Conservation (phyloP, 1,139 yeast genomes). For the Hyphopichia wangnamkhiaoensis region DNA sequence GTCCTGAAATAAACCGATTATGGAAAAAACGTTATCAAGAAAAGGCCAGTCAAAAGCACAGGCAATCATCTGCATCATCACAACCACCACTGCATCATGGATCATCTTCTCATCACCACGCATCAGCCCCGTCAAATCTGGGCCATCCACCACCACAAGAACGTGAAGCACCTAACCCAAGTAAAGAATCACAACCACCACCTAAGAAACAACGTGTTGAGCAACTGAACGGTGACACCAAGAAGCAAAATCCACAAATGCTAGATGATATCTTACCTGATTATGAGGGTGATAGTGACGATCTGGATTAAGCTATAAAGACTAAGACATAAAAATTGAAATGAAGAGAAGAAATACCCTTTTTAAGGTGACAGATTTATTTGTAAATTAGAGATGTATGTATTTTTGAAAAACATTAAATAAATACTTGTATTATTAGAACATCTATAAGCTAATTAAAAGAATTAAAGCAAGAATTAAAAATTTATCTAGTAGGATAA, state of each 20-base stretch:
- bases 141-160: conserved; percentile 1
- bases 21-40: conserved; percentile 41
- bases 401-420: neutral
- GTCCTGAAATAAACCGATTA: conserved; percentile 33
- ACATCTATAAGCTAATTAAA: neutral
- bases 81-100: conserved; percentile 1
- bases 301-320: conserved; percentile 1
- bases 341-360: neutral
- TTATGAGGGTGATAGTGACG: conserved; percentile 41
- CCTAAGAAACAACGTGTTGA: conserved; percentile 10
- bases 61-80: neutral
- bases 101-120: neutral
- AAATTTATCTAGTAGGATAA: neutral
- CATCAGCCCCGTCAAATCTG: neutral
- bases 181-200: conserved; percentile 10
- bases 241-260: conserved; percentile 12
- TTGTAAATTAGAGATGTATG: neutral
- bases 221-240: neutral
- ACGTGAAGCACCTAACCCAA: conserved; percentile 4
- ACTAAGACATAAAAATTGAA: neutral
- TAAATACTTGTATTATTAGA: neutral
- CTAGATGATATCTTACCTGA: conserved; percentile 38
- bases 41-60: conserved; percentile 18
- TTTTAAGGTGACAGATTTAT: too few species aligned
- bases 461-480: neutral